These are phyloP conservation scores for Carex cristatella DNA, from an alignment of 176 grass and related monocot genomes.

Conservation along the genomic window DNA sequence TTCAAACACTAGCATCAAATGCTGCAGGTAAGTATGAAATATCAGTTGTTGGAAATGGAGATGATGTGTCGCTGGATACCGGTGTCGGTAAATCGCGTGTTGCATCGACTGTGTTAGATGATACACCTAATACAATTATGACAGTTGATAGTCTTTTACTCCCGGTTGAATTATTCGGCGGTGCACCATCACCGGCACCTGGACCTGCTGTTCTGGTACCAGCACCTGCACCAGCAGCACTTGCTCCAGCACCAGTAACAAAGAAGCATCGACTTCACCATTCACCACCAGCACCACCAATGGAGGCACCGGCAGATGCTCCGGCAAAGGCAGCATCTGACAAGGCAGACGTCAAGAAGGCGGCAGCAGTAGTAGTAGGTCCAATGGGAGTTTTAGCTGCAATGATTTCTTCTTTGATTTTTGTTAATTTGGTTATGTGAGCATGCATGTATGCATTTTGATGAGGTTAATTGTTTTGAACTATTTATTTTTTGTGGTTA, in stretches of 20 bases:
- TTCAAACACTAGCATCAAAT: constrained; percentile 51
- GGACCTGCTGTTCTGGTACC: constrained; percentile 15
- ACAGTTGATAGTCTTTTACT: constrained; percentile 61
- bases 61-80: constrained; percentile 67
- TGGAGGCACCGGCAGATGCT: constrained; percentile 29
- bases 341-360: constrained; percentile 37
- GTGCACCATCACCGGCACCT: constrained; percentile 23
- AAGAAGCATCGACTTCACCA: constrained; percentile 26
- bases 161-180: constrained; percentile 64
- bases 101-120: constrained; percentile 63
- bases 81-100: constrained; percentile 63
- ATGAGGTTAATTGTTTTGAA: neutral
- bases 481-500: constrained; percentile 1
- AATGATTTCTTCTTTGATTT: constrained; percentile 17
- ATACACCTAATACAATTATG: constrained; percentile 60
- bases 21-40: constrained; percentile 37
- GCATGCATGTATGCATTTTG: neutral
- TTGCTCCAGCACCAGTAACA: neutral
- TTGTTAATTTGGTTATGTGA: constrained; percentile 35
- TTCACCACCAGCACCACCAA: constrained; percentile 29
- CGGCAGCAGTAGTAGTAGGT: neutral
- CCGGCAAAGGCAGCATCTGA: constrained; percentile 34
- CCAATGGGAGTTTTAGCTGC: constrained; percentile 16
- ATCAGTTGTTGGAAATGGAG: constrained; percentile 45
- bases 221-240: neutral